Evolutionary conservation across 129 eudicot genomes (phyloP).

Genomic region (Tagetes erecta): DNA sequence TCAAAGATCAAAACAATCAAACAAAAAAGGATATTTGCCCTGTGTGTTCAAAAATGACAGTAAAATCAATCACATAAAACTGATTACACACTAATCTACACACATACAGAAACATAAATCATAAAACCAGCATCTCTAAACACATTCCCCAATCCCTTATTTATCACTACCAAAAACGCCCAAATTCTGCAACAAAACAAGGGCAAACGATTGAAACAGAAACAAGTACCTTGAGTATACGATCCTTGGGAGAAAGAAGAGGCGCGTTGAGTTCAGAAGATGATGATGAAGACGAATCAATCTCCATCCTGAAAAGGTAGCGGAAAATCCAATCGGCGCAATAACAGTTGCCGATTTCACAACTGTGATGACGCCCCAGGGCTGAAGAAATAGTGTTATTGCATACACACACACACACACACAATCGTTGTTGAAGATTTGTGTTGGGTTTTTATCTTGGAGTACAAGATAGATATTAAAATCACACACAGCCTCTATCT

Average conservation of each 20-base stretch:
- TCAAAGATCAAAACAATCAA: neutral
- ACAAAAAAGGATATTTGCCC: neutral
- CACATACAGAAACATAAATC: neutral
- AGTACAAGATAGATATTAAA: slow-evolving; percentile 35
- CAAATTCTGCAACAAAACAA: slow-evolving; percentile 16
- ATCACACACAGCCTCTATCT: too few species aligned
- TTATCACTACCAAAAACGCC: slow-evolving; percentile 9
- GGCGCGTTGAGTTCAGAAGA: slow-evolving; percentile 44
- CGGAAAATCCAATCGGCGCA: slow-evolving; percentile 68
- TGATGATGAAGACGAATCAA: slow-evolving; percentile 55
- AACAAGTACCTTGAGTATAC: slow-evolving; percentile 53
- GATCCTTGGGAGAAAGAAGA: slow-evolving; percentile 53
- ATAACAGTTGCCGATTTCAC: slow-evolving; percentile 49
- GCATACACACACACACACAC: slow-evolving; percentile 9
- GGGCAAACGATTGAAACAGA: neutral
- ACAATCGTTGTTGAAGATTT: neutral
- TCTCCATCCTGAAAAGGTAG: slow-evolving; percentile 53
- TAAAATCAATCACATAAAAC: neutral
- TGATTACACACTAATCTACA: neutral
- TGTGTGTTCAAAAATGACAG: slow-evolving; percentile 9
- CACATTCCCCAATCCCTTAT: slow-evolving; percentile 5
- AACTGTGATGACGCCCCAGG: slow-evolving; percentile 61
- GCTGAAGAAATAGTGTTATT: slow-evolving; percentile 20
- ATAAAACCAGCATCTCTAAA: neutral
- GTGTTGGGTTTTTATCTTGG: slow-evolving; percentile 12